Conservation (phyloP, 2,329 filamentous ascomycete species). For the Aurifilum marmelostoma region DNA sequence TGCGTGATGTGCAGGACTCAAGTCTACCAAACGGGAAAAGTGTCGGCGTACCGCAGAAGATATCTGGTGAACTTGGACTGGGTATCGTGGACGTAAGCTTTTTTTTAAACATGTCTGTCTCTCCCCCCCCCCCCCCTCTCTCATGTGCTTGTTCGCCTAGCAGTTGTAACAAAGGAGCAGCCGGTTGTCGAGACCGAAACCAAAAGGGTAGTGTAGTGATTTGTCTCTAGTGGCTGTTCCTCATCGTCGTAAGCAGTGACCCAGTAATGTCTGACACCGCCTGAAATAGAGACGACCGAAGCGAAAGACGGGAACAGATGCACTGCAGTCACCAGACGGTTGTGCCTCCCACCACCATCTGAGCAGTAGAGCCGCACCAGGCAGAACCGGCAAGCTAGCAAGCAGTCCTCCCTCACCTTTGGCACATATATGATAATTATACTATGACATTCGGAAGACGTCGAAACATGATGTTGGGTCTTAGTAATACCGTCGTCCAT, state of each 20-base stretch:
- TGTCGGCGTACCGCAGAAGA: neutral
- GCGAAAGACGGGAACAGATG: neutral
- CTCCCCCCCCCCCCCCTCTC: neutral
- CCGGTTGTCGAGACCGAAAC: neutral
- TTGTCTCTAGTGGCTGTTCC: neutral
- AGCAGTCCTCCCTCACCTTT: neutral
- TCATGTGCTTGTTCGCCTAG: neutral
- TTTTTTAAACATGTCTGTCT: too few species aligned
- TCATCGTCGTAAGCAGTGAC: constrained; percentile 1
- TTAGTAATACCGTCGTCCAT: neutral
- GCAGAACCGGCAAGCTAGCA: neutral
- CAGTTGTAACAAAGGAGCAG: neutral
- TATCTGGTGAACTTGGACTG: neutral
- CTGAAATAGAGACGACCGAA: too few species aligned
- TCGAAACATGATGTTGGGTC: neutral
- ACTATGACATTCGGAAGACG: neutral
- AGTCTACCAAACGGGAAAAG: neutral
- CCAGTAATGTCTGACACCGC: neutral
- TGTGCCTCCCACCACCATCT: neutral
- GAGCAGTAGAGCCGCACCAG: neutral
- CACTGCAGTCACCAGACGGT: constrained; percentile 1
- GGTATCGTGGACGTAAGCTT: neutral
- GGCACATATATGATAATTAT: too few species aligned
- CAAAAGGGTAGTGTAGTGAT: neutral
- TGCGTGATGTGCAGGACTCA: neutral